Percentiles rank a stretch among this genome's conserved stretches.
phyloP scores from a whole-genome alignment of 495 filamentous ascomycete genomes.

The Penicillium odoratum region DNA sequence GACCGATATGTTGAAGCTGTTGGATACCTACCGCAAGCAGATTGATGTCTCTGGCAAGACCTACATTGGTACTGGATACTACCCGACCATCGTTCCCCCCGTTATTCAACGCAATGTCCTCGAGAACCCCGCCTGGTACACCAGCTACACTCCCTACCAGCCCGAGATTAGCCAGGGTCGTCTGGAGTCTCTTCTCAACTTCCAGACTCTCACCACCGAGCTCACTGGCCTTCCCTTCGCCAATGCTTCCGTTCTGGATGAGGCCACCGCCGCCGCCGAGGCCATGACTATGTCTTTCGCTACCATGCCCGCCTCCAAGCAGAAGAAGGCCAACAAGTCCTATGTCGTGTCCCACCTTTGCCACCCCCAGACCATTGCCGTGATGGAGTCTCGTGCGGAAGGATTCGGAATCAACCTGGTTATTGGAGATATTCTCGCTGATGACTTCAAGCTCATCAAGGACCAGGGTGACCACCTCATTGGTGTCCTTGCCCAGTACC shows the following conservation, averaged over 20 bases:
- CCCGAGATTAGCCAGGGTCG: slow-evolving; percentile 97
- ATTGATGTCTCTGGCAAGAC: slow-evolving; percentile 57
- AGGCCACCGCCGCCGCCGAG: slow-evolving; percentile 92
- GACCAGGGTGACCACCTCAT: slow-evolving; percentile 80
- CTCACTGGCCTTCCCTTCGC: slow-evolving; percentile 86
- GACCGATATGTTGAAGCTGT: slow-evolving; percentile 61
- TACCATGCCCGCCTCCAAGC: slow-evolving; percentile 66
- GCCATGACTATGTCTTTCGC: slow-evolving; percentile 95
- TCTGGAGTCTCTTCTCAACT: slow-evolving; percentile 92
- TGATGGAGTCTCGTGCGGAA: slow-evolving; percentile 84
- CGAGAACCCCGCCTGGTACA: slow-evolving; percentile 97
- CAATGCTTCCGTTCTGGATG: slow-evolving; percentile 93
- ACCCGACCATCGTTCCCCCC: slow-evolving; percentile 79
- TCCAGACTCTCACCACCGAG: slow-evolving; percentile 92
- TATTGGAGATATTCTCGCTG: slow-evolving; percentile 66
- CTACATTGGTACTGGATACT: slow-evolving; percentile 89
- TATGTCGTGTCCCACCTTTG: slow-evolving; percentile 82
- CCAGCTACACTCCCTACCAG: slow-evolving; percentile 97
- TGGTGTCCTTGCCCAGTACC: slow-evolving; percentile 93
- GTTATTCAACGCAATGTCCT: slow-evolving; percentile 95
- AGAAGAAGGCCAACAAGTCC: slow-evolving; percentile 73
- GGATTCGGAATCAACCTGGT: slow-evolving; percentile 87
- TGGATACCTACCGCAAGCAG: slow-evolving; percentile 63
- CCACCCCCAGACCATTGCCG: slow-evolving; percentile 87
- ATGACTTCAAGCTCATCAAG: slow-evolving; percentile 63